A percentile compares a stretch with the other conserved stretches of the same genome.
Evolutionary conservation across 2,329 filamentous ascomycete genomes (phyloP).

Genomic region (Penicillium sp.): DNA sequence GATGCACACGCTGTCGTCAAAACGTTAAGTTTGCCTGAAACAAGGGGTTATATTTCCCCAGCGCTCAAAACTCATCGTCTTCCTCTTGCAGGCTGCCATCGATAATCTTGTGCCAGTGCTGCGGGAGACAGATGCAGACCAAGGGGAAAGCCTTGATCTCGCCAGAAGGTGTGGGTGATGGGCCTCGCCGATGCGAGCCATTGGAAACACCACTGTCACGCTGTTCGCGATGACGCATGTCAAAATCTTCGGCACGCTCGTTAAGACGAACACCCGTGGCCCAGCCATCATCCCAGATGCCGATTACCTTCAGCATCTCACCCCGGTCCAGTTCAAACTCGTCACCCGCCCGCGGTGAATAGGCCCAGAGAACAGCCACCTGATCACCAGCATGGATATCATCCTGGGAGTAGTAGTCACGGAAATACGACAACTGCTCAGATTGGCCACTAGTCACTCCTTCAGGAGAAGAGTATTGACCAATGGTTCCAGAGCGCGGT

Average conservation of each 20-base stretch:
- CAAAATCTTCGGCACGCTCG: constrained; percentile 87
- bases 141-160: constrained; percentile 98
- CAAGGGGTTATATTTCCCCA: constrained; percentile 8
- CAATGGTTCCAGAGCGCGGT: constrained; percentile 66
- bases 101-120: constrained; percentile 96
- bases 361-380: constrained; percentile 92
- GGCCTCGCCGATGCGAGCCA: constrained; percentile 62
- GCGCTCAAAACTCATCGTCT: constrained; percentile 27
- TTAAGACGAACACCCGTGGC: constrained; percentile 85
- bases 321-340: constrained; percentile 92
- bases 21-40: constrained; percentile 36
- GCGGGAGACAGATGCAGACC: constrained; percentile 91
- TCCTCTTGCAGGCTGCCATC: constrained; percentile 66
- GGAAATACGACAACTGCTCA: constrained; percentile 94
- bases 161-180: constrained; percentile 66
- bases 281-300: constrained; percentile 99
- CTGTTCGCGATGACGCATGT: constrained; percentile 71
- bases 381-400: constrained; percentile 91
- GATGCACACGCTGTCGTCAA: constrained; percentile 38
- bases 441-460: constrained; percentile 86
- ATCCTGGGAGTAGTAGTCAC: constrained; percentile 97
- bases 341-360: constrained; percentile 88
- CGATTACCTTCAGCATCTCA: constrained; percentile 96
- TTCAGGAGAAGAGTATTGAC: constrained; percentile 79
- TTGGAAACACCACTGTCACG: constrained; percentile 93